Percentiles rank a stretch among this genome's conserved stretches.
These are phyloP conservation scores for Melaleuca quinquenervia DNA, from an alignment of 345 rosid genomes.

Conservation along the genomic window DNA sequence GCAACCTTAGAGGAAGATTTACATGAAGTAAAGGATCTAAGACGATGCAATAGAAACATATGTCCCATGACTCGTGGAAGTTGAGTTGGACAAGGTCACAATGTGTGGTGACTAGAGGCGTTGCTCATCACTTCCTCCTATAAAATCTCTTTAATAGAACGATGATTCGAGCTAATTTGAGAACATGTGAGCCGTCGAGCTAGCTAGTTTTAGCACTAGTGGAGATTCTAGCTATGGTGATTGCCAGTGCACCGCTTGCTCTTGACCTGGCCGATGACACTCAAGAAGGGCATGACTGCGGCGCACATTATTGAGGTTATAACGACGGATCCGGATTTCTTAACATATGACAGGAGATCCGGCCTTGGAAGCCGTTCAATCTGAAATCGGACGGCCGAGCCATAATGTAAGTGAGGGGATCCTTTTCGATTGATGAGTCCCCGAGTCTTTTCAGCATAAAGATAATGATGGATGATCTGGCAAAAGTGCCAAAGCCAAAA, in stretches of 20 bases:
- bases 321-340: too few species aligned
- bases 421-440: too few species aligned
- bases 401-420: too few species aligned
- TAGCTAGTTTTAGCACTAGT: not conserved
- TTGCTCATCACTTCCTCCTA: not conserved
- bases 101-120: not conserved
- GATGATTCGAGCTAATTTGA: not conserved
- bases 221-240: not conserved
- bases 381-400: too few species aligned
- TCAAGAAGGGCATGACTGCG: conserved; percentile 31
- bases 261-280: not conserved
- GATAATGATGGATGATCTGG: conserved; percentile 3
- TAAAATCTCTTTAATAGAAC: not conserved
- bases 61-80: not conserved
- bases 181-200: not conserved
- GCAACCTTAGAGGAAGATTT: not conserved
- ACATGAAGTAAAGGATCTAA: not conserved
- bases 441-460: conserved; percentile 1
- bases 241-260: not conserved
- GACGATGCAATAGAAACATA: not conserved
- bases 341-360: too few species aligned
- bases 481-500: not conserved
- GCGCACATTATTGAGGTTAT: not conserved
- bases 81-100: not conserved
- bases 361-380: too few species aligned